Evolutionary conservation across 345 rosid genomes (phyloP).

Genomic region (rapeseed (Brassica napus)): DNA sequence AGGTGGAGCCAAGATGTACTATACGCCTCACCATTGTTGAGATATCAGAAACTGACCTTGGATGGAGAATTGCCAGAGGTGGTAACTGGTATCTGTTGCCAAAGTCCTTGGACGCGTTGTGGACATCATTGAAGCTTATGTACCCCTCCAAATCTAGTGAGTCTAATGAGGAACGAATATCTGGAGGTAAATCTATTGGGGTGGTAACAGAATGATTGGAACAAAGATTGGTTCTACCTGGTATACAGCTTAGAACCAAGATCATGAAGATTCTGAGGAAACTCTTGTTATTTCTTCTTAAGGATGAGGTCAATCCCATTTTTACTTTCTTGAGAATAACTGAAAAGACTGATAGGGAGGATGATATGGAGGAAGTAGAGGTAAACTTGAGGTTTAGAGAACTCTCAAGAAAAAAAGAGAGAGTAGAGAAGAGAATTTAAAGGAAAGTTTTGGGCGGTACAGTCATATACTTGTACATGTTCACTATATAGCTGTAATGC

Average conservation of each 20-base stretch:
- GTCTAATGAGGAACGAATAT: slow-evolving; percentile 41
- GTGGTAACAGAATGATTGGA: slow-evolving; percentile 46
- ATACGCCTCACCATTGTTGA: slow-evolving; percentile 58
- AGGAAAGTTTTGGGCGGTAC: slow-evolving; percentile 68
- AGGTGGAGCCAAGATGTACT: slow-evolving; percentile 54
- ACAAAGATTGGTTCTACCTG: slow-evolving; percentile 52
- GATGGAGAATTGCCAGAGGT: slow-evolving; percentile 74
- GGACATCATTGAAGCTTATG: slow-evolving; percentile 55
- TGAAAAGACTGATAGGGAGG: slow-evolving; percentile 28
- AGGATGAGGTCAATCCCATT: slow-evolving; percentile 55
- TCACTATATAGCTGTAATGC: slow-evolving; percentile 35
- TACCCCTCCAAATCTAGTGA: slow-evolving; percentile 63
- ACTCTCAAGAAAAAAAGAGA: slow-evolving; percentile 42
- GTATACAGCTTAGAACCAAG: slow-evolving; percentile 61
- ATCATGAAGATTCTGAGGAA: slow-evolving; percentile 52
- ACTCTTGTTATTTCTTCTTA: slow-evolving; percentile 46
- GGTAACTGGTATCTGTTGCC: slow-evolving; percentile 68
- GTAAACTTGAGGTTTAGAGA: slow-evolving; percentile 45
- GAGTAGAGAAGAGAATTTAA: slow-evolving; percentile 60
- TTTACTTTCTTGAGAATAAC: slow-evolving; percentile 31
- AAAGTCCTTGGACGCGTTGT: slow-evolving; percentile 78
- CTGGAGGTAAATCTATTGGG: slow-evolving; percentile 37
- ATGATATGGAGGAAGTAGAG: slow-evolving; percentile 29
- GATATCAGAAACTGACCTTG: slow-evolving; percentile 82
- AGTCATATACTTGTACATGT: slow-evolving; percentile 37